These are phyloP conservation scores for Knufia fluminis DNA, from an alignment of 2,329 filamentous ascomycete species.

Conservation along the genomic window DNA sequence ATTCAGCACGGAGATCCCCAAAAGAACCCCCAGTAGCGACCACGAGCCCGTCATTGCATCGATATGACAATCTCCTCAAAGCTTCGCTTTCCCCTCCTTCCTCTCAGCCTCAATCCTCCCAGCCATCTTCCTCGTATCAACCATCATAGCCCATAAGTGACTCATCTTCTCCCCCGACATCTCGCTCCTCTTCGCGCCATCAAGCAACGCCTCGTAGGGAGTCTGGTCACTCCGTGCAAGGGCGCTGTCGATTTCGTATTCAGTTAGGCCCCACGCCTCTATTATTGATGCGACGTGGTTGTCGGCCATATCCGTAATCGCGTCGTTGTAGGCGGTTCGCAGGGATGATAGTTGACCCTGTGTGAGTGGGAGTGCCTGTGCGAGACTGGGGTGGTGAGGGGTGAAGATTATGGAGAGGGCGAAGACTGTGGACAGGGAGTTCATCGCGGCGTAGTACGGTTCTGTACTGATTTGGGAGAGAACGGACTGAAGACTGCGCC, in stretches of 20 bases:
- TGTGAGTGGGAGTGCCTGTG: slow-evolving; percentile 13
- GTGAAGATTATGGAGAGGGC: slow-evolving; percentile 19
- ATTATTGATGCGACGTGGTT: slow-evolving; percentile 19
- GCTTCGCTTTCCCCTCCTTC: no score
- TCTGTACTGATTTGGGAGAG: not conserved
- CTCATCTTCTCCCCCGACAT: slow-evolving; percentile 10
- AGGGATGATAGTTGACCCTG: slow-evolving; percentile 12
- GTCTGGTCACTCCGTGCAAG: slow-evolving; percentile 20
- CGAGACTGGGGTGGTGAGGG: slow-evolving; percentile 10
- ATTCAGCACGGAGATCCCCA: no score
- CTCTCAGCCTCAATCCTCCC: no score
- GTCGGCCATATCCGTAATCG: slow-evolving; percentile 17
- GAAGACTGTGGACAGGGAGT: slow-evolving; percentile 12
- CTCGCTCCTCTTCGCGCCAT: slow-evolving; percentile 22
- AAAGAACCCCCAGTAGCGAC: no score
- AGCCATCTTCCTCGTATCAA: no score
- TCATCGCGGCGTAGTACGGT: not conserved
- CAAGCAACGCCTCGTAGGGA: slow-evolving; percentile 23
- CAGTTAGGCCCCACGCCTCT: slow-evolving; percentile 23
- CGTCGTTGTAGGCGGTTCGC: slow-evolving; percentile 15
- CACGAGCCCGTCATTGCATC: no score
- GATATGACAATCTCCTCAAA: no score
- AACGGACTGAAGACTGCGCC: slow-evolving; percentile 16
- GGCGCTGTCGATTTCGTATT: slow-evolving; percentile 24
- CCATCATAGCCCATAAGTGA: no score